Conservation (phyloP, 768 basidiomycete genomes). For the Russula vinacea region DNA sequence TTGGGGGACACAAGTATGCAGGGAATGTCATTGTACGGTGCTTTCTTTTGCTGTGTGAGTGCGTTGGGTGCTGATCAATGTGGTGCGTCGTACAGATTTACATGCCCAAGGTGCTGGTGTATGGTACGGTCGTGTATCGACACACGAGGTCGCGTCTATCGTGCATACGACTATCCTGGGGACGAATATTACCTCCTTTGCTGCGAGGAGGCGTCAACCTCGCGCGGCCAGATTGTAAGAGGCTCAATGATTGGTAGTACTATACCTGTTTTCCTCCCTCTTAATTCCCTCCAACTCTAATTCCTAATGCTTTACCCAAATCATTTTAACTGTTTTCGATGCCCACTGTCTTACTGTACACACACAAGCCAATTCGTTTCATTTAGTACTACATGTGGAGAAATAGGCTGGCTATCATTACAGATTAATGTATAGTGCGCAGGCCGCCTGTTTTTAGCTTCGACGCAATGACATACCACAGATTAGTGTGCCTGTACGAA, state of each 20-base stretch:
- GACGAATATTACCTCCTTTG: constrained; percentile 78
- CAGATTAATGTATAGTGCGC: constrained; percentile 19
- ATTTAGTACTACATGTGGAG: background rate
- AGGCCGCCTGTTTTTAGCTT: constrained; percentile 8
- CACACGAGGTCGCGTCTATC: constrained; percentile 82
- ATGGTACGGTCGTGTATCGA: constrained; percentile 93
- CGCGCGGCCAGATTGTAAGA: constrained; percentile 59
- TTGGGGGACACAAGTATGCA: constrained; percentile 91
- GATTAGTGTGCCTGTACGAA: constrained; percentile 10
- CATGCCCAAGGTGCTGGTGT: constrained; percentile 82
- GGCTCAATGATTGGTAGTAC: constrained; percentile 67
- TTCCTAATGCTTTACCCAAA: too few species aligned
- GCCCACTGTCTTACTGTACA: background rate
- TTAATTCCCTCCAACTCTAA: too few species aligned
- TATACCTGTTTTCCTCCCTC: background rate
- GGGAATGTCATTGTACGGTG: constrained; percentile 77
- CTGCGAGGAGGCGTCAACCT: constrained; percentile 86
- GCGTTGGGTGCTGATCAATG: background rate
- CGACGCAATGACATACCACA: constrained; percentile 12
- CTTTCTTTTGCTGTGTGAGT: background rate
- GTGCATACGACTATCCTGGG: constrained; percentile 87
- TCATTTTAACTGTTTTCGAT: too few species aligned
- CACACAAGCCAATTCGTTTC: background rate
- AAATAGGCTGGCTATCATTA: constrained; percentile 15
- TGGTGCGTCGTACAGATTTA: constrained; percentile 57